Evolutionary conservation across 148 eudicot genomes (phyloP), one percentile per base, ranked within the genome.

Genomic region (Selenicereus undatus): DNA sequence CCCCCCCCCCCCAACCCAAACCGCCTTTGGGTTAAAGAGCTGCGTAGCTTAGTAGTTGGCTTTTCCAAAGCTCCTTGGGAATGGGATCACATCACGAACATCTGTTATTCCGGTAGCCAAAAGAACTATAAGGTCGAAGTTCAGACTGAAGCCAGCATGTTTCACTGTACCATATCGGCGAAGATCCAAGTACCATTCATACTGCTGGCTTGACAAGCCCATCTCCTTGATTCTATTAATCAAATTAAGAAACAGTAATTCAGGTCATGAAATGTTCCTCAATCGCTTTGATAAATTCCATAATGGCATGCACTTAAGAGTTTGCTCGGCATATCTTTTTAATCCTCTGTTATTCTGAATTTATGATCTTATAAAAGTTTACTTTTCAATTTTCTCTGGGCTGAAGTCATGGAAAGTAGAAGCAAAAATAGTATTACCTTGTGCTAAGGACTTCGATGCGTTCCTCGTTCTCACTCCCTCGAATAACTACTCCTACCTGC

Each of bases 391-490:
- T n/a, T 30, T 8, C 8, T 43, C 2, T 77, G 11, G 26, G 48
- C 24, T 18, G 22, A 56, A 17, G 22, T 56, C 16, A 56, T 79
- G 11, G 64, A 26, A 78, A 29, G 30, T 36, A 50, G 45, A 50
- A 56, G 32, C 11, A 60, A 29, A 4, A 35, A n/a, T 21, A 73
- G 17, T 11, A 82, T 32, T 88, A 93, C 98, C 98, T 89, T 79
- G 83, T 65, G 30, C 77, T 88, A 75, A 95, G 84, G 79, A 83
- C 65, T 74, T 83, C 79, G 36, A 93, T 50, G 60, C 98, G 93
- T 73, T 95, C 99, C 81, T 95, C 99, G 11, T 86, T 95, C 86
- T 95, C 97, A 83, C 97, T 91, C 81, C 93, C 98, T 86, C 91
- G 80, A 51, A 93, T 90, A 75, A 93, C 75, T 10, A 90, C 87